Evolutionary conservation across 2,329 filamentous ascomycete species (phyloP).

Genomic region (Penicillium griseofulvum): DNA sequence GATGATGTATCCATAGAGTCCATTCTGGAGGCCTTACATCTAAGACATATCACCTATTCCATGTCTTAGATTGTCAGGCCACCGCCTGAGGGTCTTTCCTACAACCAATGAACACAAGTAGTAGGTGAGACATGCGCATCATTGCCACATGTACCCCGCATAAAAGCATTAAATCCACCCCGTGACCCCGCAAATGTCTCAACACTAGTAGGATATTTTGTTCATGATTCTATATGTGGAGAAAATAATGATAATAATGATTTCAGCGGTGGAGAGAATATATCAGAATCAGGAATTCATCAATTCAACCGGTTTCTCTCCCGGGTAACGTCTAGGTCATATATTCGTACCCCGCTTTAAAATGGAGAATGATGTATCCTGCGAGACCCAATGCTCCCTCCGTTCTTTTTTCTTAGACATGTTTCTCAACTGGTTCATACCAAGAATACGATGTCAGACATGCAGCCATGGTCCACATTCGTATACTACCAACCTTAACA

Average conservation of each 20-base stretch:
- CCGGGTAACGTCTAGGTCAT: not conserved
- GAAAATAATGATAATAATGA: conserved; percentile 6
- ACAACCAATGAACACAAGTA: conserved; percentile 14
- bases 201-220: conserved; percentile 5
- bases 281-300: not conserved
- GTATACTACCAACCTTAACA: conserved; percentile 5
- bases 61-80: conserved; percentile 20
- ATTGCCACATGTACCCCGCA: conserved; percentile 15
- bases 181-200: conserved; percentile 3
- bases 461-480: conserved; percentile 2
- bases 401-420: too few relatives aligned
- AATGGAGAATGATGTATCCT: conserved; percentile 2
- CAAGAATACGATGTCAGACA: conserved; percentile 1
- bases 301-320: conserved; percentile 7
- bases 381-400: not conserved
- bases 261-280: conserved; percentile 6
- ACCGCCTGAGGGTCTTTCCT: conserved; percentile 3
- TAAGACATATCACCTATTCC: conserved; percentile 19
- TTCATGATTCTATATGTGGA: conserved; percentile 8
- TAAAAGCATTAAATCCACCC: not conserved
- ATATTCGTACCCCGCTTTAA: conserved; percentile 4
- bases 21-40: conserved; percentile 7
- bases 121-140: conserved; percentile 25
- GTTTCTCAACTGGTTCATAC: conserved; percentile 1
- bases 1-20: conserved; percentile 10